phyloP scores from a whole-genome alignment of 2,329 filamentous ascomycete genomes.

The Penicillium sp. region DNA sequence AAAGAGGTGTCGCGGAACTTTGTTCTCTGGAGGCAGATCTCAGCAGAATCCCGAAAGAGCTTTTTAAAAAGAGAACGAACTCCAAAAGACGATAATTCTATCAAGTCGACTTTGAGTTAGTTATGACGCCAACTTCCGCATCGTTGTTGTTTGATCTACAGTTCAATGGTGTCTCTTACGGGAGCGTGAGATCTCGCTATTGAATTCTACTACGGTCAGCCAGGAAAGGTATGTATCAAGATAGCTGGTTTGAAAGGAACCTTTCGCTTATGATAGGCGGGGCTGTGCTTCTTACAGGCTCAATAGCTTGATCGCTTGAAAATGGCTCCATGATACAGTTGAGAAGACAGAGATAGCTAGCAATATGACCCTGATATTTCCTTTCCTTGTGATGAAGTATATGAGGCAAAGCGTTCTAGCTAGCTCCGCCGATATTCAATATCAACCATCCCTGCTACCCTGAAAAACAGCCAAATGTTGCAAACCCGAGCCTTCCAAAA shows the following conservation, averaged over 20 bases:
- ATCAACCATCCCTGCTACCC: conserved; percentile 1
- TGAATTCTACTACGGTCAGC: not conserved
- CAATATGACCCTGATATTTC: not conserved
- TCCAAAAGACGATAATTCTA: conserved; percentile 20
- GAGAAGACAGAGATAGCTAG: not conserved
- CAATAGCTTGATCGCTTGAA: not conserved
- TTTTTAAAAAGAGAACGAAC: conserved; percentile 20
- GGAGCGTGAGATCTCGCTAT: conserved; percentile 24
- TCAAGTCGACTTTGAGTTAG: conserved; percentile 6
- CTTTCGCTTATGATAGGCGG: not conserved
- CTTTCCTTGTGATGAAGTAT: too few species aligned
- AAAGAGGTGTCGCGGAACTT: conserved; percentile 11
- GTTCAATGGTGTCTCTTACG: conserved; percentile 28
- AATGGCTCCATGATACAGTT: not conserved
- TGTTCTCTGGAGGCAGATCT: conserved; percentile 25
- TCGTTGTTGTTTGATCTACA: conserved; percentile 27
- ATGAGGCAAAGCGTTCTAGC: not conserved
- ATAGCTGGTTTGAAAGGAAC: not conserved
- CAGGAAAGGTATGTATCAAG: not conserved
- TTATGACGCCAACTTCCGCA: conserved; percentile 24
- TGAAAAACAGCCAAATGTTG: conserved; percentile 7
- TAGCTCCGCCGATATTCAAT: not conserved
- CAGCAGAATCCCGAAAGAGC: conserved; percentile 15
- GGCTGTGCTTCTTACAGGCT: not conserved
- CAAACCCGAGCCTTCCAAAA: conserved; percentile 11